Percentiles rank a stretch among this genome's conserved stretches.
phyloP scores from a whole-genome alignment of 495 filamentous ascomycete genomes.

The Aspergillus taichungensis region DNA sequence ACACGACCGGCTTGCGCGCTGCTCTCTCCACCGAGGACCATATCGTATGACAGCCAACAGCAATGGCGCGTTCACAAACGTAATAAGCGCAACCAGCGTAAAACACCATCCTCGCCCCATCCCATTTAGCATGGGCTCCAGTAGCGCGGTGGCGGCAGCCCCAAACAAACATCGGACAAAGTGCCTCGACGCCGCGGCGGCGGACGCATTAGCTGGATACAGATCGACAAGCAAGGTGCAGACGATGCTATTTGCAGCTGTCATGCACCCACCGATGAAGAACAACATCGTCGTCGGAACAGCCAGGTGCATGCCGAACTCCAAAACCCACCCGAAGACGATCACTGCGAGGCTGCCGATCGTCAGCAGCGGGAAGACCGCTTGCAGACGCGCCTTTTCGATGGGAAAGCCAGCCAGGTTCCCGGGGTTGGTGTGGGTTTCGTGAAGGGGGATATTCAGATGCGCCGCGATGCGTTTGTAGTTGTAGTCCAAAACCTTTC shows the following conservation, averaged over 20 bases:
- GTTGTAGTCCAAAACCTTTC: constrained; percentile 58
- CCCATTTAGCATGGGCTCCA: constrained; percentile 54
- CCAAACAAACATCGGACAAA: constrained; percentile 59
- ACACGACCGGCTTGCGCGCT: no score
- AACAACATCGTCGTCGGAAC: constrained; percentile 49
- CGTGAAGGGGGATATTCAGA: constrained; percentile 38
- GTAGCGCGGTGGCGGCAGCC: constrained; percentile 54
- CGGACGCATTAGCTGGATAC: constrained; percentile 49
- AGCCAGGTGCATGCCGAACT: constrained; percentile 30
- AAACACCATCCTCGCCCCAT: constrained; percentile 65
- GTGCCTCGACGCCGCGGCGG: constrained; percentile 65
- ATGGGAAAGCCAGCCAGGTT: constrained; percentile 53
- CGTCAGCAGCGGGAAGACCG: constrained; percentile 34
- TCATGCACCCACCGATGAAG: constrained; percentile 47
- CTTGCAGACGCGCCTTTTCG: constrained; percentile 51
- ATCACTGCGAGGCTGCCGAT: constrained; percentile 28
- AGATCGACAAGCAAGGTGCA: constrained; percentile 58
- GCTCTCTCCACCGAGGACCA: constrained; percentile 43
- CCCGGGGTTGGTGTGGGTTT: constrained; percentile 41
- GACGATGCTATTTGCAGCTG: constrained; percentile 48
- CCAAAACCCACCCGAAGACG: constrained; percentile 30
- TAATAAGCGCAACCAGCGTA: constrained; percentile 52
- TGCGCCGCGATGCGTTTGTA: constrained; percentile 32
- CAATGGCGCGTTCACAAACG: constrained; percentile 43
- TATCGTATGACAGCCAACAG: constrained; percentile 36